These are phyloP conservation scores for Hymenoscyphus fraxineus DNA, from an alignment of 2,329 filamentous ascomycete species.

Conservation along the genomic window DNA sequence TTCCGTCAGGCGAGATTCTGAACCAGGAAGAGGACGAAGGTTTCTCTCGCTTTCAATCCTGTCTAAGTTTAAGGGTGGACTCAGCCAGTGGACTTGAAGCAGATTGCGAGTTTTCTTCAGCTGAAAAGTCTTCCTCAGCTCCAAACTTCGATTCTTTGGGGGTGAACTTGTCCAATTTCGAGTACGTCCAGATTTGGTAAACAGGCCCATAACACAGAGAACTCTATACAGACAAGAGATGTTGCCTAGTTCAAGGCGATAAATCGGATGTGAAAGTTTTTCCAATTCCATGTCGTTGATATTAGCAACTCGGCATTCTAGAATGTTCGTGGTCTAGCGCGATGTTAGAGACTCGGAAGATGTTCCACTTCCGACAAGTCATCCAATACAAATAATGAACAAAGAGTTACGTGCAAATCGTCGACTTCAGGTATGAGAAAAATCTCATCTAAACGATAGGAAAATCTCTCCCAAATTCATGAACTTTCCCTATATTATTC, in stretches of 20 bases:
- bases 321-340: background rate
- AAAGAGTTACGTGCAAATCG: too few species aligned
- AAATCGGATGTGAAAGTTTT: background rate
- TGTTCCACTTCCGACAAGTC: too few species aligned
- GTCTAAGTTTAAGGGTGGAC: background rate
- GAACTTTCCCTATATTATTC: too few species aligned
- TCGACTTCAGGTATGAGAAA: too few species aligned
- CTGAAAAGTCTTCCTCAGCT: background rate
- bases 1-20: background rate
- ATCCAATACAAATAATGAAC: too few species aligned
- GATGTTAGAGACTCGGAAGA: too few species aligned
- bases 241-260: background rate
- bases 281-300: background rate
- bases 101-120: background rate
- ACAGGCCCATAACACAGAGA: background rate
- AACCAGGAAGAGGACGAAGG: background rate
- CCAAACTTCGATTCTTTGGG: background rate
- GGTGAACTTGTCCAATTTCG: background rate
- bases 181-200: background rate
- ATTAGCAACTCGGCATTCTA: background rate
- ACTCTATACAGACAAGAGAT: background rate
- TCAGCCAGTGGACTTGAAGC: background rate
- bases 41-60: background rate
- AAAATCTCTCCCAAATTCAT: too few species aligned
- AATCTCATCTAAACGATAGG: too few species aligned